Base-by-base conservation (phyloP, 2,329 filamentous ascomycete genomes). In the Botrytis hyacinthi region DNA sequence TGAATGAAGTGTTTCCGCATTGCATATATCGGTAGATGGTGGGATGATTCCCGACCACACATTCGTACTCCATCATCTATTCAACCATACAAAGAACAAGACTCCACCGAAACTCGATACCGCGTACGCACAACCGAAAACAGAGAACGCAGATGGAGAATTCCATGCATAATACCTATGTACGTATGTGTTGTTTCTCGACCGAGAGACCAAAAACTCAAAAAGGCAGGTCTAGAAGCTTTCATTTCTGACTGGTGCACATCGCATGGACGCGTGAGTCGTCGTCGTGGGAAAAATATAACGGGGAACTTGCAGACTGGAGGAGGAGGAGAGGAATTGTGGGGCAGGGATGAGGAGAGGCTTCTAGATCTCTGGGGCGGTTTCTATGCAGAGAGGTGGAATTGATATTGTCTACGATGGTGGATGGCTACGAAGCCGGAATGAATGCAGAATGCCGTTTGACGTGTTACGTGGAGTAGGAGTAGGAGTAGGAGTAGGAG, bases 401-500 rank as follows among this genome's bases (percentile, higher is more conserved):
- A 67, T 51, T 7, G 35, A 37, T 40, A 1, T 12, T 40, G 10
- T 40, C 37, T 40, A 40, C 37, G 37, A 40, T 40, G 37, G 37
- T 40, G 10, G 37, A 40, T 40, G 10, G 10, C 37, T 40, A 40
- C 37, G 10, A 40, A 40, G 37, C 9, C 10, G 35, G 42, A 22
- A 48, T 48, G 40, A 8, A 20, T 66, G 62, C 44, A 48, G 44
- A 37, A 67, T 67, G 65, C 32, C n/a, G 65, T 54, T 67, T 48
- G 35, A 67, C 65, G 65, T 67, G 65, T 67, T 54, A 51, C 51
- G 51, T 57, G 51, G 51, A 54, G 51, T 54, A 16, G 22, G 42
- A 44, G 22, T 22, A 0, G 46, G 22, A 26, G 18, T 20, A 5
- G 48, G 48, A 14, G 48, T 42, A 22, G 22, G 48, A 51, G 46